These are phyloP conservation scores for Pichia kluyveri DNA, from an alignment of 805 yeast species.

Conservation along the genomic window DNA sequence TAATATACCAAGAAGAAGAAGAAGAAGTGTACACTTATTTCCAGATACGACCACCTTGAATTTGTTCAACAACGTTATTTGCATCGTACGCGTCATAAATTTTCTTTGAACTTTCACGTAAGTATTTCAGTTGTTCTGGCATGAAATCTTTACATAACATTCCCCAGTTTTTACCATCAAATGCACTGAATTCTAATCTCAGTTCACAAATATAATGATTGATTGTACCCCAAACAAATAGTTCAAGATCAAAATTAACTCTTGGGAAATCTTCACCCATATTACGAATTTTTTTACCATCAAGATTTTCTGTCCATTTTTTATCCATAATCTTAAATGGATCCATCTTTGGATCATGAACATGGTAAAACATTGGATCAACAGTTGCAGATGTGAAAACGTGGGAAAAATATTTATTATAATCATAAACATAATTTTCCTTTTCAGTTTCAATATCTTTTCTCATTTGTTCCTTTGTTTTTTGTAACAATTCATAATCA, in stretches of 20 bases:
- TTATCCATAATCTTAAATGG: slow-evolving; percentile 33
- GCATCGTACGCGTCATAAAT: slow-evolving; percentile 14
- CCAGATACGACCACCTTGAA: slow-evolving; percentile 10
- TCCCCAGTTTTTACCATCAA: slow-evolving; percentile 16
- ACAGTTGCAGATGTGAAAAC: slow-evolving; percentile 22
- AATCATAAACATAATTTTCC: slow-evolving; percentile 20
- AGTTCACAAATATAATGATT: slow-evolving; percentile 26
- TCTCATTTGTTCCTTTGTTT: slow-evolving; percentile 15
- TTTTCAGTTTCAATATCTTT: slow-evolving; percentile 17
- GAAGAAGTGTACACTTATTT: neutral
- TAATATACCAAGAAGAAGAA: neutral
- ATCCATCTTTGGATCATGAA: slow-evolving; percentile 47
- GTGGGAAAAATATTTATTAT: slow-evolving; percentile 20
- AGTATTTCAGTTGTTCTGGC: slow-evolving; percentile 19
- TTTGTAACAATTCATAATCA: slow-evolving; percentile 22
- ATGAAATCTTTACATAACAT: slow-evolving; percentile 22
- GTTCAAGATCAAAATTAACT: slow-evolving; percentile 25
- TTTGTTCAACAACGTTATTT: slow-evolving; percentile 6
- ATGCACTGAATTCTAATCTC: slow-evolving; percentile 16
- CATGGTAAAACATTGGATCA: slow-evolving; percentile 32
- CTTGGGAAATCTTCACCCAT: slow-evolving; percentile 27
- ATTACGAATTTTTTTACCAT: slow-evolving; percentile 24
- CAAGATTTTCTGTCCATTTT: slow-evolving; percentile 21
- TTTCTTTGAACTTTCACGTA: slow-evolving; percentile 15
- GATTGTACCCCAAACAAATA: slow-evolving; percentile 26